Conservation (phyloP, 192 early-diverging fungal species). For the Podila verticillata region DNA sequence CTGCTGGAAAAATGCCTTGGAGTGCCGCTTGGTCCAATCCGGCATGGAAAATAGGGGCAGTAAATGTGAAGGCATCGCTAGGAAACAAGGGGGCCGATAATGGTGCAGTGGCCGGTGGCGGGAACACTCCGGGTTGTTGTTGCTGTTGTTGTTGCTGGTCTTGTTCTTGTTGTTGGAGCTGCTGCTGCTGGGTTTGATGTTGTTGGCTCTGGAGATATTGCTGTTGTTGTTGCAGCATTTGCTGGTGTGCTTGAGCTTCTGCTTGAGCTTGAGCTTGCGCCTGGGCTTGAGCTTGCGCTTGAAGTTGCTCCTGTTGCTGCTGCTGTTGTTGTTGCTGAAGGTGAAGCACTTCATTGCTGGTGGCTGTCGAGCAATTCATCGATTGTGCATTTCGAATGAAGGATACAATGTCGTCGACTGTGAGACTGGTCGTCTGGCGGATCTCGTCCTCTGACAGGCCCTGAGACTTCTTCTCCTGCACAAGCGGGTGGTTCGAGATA, state of each 20-base stretch:
- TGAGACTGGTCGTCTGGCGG: slow-evolving; percentile 30
- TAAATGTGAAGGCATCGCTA: slow-evolving; percentile 42
- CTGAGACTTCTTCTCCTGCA: slow-evolving; percentile 38
- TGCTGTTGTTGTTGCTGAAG: slow-evolving; percentile 33
- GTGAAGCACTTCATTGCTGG: slow-evolving; percentile 20
- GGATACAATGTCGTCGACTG: slow-evolving; percentile 35
- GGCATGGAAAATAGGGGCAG: slow-evolving; percentile 41
- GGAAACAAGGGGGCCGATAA: slow-evolving; percentile 32
- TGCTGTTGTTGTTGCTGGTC: slow-evolving; percentile 28
- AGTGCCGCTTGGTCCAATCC: slow-evolving; percentile 25
- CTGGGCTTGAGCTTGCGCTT: slow-evolving; percentile 22
- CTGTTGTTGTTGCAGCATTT: slow-evolving; percentile 17
- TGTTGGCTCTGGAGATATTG: slow-evolving; percentile 19
- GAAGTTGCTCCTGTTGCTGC: slow-evolving; percentile 7
- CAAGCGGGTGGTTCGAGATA: slow-evolving; percentile 54
- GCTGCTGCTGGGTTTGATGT: neutral
- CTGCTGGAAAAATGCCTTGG: slow-evolving; percentile 23
- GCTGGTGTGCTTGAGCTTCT: slow-evolving; percentile 11
- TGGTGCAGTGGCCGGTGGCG: slow-evolving; percentile 4
- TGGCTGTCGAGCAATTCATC: slow-evolving; percentile 24
- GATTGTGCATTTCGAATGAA: slow-evolving; percentile 40
- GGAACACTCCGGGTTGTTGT: slow-evolving; percentile 19
- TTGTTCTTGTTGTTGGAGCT: slow-evolving; percentile 16
- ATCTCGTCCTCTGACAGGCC: slow-evolving; percentile 43
- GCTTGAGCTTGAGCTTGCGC: slow-evolving; percentile 5